Evolutionary conservation across 345 rosid genomes (phyloP), one percentile per base, ranked within the genome.

Genomic region (Salix brachista): DNA sequence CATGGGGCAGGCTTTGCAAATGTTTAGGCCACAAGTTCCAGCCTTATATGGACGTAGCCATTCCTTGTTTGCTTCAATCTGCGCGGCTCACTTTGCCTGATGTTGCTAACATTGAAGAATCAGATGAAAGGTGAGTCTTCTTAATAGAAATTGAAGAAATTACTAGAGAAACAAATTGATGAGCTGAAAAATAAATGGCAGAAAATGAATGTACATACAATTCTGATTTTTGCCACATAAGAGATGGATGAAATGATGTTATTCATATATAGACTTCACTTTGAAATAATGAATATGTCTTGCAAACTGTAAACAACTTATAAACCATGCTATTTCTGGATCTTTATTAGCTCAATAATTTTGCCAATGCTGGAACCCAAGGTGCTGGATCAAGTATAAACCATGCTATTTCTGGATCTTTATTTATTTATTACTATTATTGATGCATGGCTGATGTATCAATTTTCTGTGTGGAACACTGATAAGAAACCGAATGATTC

Each of bases 1-100:
- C 67, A 71, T 78, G 80, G 80, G 76, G 66, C 56, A 78, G 52
- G 14, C 26, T 65, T 13, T 78, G 75, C 39, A 65, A 65, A 52
- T 78, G 76, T 42, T 64, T 78, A 25, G 76, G 80, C 32, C 48
- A 65, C 21, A 42, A 48, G 6, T 78, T 78, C 65, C 48, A 23
- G 5, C 75, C 75, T 60, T 37, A 36, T 25, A 44, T 71, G 56
- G 42, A 16, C 13, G 75, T 78, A 64, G 76, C 44, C 54, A 65
- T 71, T 64, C 76, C 80, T 16, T 65, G 16, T 25, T 32, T 78
- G 76, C 56, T 78, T 71, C 65, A 71, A n/a, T n/a, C n/a, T n/a
- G n/a, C n/a, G 12, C 30, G 30, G 30, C 30, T 65, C 11, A 65
- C 50, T 42, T 10, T 65, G 4, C 17, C 42, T 61, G 28, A 78